Base-by-base conservation (phyloP, 768 basidiomycete genomes). In the Hydnomerulius pinastri region DNA sequence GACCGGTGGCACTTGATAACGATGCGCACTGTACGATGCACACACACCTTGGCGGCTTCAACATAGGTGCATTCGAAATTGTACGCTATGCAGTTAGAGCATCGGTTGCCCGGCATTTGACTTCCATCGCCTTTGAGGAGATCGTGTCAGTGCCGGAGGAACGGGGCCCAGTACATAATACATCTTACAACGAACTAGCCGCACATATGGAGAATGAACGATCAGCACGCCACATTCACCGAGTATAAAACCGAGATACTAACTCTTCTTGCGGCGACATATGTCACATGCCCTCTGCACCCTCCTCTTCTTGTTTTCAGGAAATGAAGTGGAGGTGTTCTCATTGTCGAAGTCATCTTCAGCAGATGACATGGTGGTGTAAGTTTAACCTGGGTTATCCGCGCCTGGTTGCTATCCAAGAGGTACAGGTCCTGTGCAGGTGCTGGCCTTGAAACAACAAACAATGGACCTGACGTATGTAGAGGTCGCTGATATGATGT, bases 191-290 rank as follows among this genome's bases (percentile, higher is more conserved):
- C 62, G 63, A 37, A 60, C 63, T 51, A 32, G 24, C 25, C 15
- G 18, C 15, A 20, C 4, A 21, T 2, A 13, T 30, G 30, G 43
- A 17, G 9, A 3, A 36, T 37, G 24, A 24, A 43, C 6, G 21
- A 20, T 48, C 10, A 55, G 56, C 29, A 20, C 12, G n/a, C 32
- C 8, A 15, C 35, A 18, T n/a, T n/a, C n/a, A n/a, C n/a, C 21
- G 36, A 20, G 18, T 35, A 41, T 45, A n/a, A 50, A 42, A 12
- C 41, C 6, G 27, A 18, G 10, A 13, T 25, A 68, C 80, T 54
- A 50, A 86, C 89, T 84, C 72, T 94, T 94, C 76, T 92, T 92
- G 50, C 88, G 75, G 30, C 91, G 75, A 63, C 91, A 93, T 0
- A 84, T 78, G 61, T 92, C 90, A 62, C 91, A 93, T 6, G 90